phyloP scores from a whole-genome alignment of 441 rosid genomes.

The Pelargonium australe region DNA sequence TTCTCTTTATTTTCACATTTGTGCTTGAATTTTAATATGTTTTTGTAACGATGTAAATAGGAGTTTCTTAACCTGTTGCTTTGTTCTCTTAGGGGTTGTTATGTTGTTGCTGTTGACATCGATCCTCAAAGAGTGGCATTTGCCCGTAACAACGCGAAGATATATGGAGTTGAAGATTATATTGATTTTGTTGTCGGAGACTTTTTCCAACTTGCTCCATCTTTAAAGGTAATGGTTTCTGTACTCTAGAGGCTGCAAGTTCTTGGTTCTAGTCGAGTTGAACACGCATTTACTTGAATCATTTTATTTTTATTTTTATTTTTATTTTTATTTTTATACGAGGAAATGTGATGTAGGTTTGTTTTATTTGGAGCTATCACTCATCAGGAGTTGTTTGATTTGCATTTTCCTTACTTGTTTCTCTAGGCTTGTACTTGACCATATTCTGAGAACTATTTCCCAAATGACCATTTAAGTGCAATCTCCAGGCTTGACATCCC shows the following conservation, averaged over 20 bases:
- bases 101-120: conserved; percentile 43
- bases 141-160: conserved; percentile 36
- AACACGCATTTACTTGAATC: not conserved
- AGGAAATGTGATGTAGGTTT: too few species aligned
- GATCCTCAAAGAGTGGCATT: conserved; percentile 37
- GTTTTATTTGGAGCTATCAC: too few species aligned
- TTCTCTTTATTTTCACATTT: too few species aligned
- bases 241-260: not conserved
- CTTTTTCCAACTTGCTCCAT: conserved; percentile 39
- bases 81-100: conserved; percentile 27
- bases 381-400: too few species aligned
- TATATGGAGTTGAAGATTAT: conserved; percentile 39
- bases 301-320: too few species aligned
- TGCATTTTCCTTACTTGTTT: too few species aligned
- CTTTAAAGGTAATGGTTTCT: conserved; percentile 31
- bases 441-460: too few species aligned
- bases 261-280: not conserved
- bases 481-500: too few species aligned
- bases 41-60: not conserved
- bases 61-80: not conserved
- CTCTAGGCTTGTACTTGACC: too few species aligned
- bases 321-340: too few species aligned
- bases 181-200: conserved; percentile 42
- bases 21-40: not conserved
- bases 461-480: too few species aligned